Evolutionary conservation across 2,329 filamentous ascomycete genomes (phyloP).

Genomic region (Metarhizium rileyi): DNA sequence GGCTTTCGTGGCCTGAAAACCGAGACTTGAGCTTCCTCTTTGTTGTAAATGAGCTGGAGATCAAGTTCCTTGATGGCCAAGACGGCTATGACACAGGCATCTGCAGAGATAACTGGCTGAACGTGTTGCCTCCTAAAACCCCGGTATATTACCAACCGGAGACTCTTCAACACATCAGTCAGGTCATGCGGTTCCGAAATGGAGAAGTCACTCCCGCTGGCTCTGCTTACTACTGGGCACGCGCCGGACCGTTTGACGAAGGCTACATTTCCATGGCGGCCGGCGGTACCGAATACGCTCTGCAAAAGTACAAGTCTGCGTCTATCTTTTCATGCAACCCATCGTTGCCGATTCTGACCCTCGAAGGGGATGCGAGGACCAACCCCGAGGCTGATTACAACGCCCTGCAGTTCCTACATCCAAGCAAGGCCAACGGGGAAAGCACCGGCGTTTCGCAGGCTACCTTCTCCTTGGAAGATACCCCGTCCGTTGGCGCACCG

Average conservation of each 20-base stretch:
- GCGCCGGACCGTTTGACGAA: neutral
- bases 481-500: neutral
- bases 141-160: neutral
- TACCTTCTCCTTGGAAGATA: constrained; percentile 2
- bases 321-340: constrained; percentile 28
- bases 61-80: constrained; percentile 8
- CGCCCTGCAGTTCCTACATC: constrained; percentile 20
- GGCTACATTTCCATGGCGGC: constrained; percentile 4
- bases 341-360: constrained; percentile 24
- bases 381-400: constrained; percentile 13
- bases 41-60: constrained; percentile 25
- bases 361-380: constrained; percentile 12
- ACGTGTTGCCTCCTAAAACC: constrained; percentile 16
- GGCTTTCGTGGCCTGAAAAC: neutral
- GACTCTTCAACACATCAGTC: constrained; percentile 15
- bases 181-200: constrained; percentile 26
- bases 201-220: constrained; percentile 18
- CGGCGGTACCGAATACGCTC: neutral
- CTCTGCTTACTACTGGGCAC: constrained; percentile 9
- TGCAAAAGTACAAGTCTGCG: constrained; percentile 15
- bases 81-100: neutral
- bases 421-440: neutral
- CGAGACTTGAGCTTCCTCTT: constrained; percentile 26
- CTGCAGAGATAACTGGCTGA: constrained; percentile 17
- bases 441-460: constrained; percentile 20